Base-by-base conservation (phyloP, 2,329 filamentous ascomycete genomes). In the Trichoderma koningiopsis region DNA sequence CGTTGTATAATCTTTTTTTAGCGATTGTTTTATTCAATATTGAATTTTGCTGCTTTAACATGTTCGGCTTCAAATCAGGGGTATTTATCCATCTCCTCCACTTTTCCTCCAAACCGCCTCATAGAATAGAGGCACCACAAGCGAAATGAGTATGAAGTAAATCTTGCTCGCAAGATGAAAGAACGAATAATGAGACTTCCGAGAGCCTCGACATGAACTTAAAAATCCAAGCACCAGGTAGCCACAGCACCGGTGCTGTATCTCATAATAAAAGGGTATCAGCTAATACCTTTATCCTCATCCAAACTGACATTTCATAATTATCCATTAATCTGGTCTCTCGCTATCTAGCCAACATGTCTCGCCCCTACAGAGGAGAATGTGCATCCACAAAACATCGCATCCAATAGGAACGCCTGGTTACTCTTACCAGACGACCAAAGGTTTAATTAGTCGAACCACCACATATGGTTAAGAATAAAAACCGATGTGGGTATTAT, bases 41-140 rank as follows among this genome's bases (percentile, higher is more conserved):
- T 52, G 56, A 67, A 67, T 52, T 3, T 5, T 33, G 35, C 13
- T 35, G 24, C 16, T 33, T 29, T n/a, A 37, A 8, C 40, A 33
- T 13, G 22, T 27, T 58, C 53, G 14, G 19, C 22, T n/a, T 58
- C 33, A 8, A 60, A 40, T 49, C 43, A n/a, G 55, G 55, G 63
- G 63, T 59, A 67, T 67, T 56, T 27, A 52, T 59, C 40, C 55
- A 52, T 58, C 29, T 69, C 68, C 47, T 64, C 53, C 68, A 33
- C 68, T 57, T 62, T 68, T 49, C 24, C 68, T 24, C 52, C 22
- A 55, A 43, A 27, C 55, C 37, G 31, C 29, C n/a, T 59, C 35
- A 40, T 56, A 22, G 6, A n/a, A 43, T 2, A 19, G 7, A 60
- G 43, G 57, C 11, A n/a, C 43, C 14, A 22, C 57, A 52, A 61